Conservation (phyloP, 345 rosid species). For the Camelina neglecta region DNA sequence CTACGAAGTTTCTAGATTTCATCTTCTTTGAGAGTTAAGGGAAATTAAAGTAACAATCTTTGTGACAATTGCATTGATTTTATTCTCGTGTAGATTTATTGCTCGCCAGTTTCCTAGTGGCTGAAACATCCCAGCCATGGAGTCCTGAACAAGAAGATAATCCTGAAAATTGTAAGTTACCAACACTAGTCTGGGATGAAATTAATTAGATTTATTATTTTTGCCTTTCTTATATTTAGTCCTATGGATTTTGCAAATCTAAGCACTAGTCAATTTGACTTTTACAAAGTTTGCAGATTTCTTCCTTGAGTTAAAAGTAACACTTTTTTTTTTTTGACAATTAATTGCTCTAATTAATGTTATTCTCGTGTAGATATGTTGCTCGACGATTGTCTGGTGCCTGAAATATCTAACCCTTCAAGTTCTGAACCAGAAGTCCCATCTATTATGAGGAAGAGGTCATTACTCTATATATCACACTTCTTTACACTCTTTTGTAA, state of each 20-base stretch:
- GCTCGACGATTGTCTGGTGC: constrained; percentile 66
- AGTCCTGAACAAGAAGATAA: constrained; percentile 62
- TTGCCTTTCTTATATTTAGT: background rate
- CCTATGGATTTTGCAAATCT: constrained; percentile 1
- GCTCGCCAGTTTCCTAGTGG: constrained; percentile 69
- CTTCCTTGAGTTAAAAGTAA: constrained; percentile 2
- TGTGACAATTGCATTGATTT: background rate
- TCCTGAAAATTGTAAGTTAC: background rate
- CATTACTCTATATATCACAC: background rate
- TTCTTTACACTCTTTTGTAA: constrained; percentile 2
- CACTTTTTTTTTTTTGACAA: no score
- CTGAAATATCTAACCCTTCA: constrained; percentile 58
- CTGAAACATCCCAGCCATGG: constrained; percentile 61
- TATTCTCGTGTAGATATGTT: constrained; percentile 56
- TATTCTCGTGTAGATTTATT: constrained; percentile 58
- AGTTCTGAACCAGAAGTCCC: constrained; percentile 49
- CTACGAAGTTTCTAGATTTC: background rate
- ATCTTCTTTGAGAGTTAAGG: background rate
- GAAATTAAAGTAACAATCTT: background rate
- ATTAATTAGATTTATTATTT: background rate
- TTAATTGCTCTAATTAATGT: background rate
- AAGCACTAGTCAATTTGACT: background rate
- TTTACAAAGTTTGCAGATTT: background rate
- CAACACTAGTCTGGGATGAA: background rate
- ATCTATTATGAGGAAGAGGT: constrained; percentile 58